A percentile compares a stretch with the other conserved stretches of the same genome.
phyloP scores from a whole-genome alignment of 305 asterid species.

The Salvia sclarea region DNA sequence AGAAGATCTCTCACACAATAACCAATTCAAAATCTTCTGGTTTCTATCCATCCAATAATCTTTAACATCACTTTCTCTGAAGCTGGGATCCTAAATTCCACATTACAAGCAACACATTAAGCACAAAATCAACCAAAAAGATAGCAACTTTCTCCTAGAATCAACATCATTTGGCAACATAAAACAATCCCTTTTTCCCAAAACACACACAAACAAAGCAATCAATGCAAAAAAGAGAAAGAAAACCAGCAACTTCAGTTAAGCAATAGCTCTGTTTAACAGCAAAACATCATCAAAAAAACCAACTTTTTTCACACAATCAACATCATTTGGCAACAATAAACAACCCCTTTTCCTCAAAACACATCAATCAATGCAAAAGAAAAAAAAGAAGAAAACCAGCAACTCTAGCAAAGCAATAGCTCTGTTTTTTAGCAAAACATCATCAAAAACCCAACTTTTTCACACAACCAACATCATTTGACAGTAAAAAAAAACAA shows the following conservation, averaged over 20 bases:
- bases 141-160: not conserved
- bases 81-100: constrained; percentile 77
- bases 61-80: constrained; percentile 84
- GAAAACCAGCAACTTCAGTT: not conserved
- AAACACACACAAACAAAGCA: not conserved
- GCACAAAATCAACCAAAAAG: not conserved
- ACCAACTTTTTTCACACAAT: not conserved
- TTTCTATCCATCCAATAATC: constrained; percentile 84
- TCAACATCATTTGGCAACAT: not conserved
- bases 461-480: not conserved
- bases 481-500: not conserved
- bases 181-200: not conserved
- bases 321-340: constrained; percentile 1
- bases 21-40: constrained; percentile 81
- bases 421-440: not conserved
- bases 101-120: constrained; percentile 13
- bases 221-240: not conserved
- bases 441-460: not conserved
- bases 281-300: not conserved
- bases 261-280: not conserved
- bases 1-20: constrained; percentile 87
- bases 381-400: too few relatives aligned
- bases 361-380: too few relatives aligned
- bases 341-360: not conserved
- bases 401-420: not conserved